Evolutionary conservation across 2,329 filamentous ascomycete genomes (phyloP), one percentile per base, ranked within the genome.

Genomic region (Fusarium paranaense): DNA sequence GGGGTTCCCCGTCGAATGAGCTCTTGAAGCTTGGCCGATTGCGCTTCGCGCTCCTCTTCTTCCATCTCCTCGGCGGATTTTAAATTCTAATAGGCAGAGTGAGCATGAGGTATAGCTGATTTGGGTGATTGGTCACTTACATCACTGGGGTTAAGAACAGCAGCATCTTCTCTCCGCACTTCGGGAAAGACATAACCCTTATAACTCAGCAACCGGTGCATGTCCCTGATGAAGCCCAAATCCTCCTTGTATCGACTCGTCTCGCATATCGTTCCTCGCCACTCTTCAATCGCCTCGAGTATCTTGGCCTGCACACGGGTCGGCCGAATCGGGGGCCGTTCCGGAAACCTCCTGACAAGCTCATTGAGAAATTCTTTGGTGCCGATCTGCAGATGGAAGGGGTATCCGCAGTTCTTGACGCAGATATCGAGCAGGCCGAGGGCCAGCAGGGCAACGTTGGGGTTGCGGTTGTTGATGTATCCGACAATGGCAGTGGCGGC

Each of bases 311-410:
- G 97, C 38, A 98, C 95, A 72, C 95, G 90, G 50, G 94, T 95
- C 50, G 95, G 88, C 70, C 97, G 93, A 70, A 97, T 89, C 2
- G 96, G 95, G 54, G 97, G 97, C 27, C 96, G 90, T 85, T 99
- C 97, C 57, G 97, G 97, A 80, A 99, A 99, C 75, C 97, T 91
- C 76, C 97, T 92, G 71, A 99, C 97, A 69, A 99, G 91, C 86
- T 99, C 97, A 85, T 99, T 99, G 78, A 99, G 91, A 79, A 99
- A 99, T 80, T 99, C 97, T 83, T 99, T 99, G 76, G 97, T 98
- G 83, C 94, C 95, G 81, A 99, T 98, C 84, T 99, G 97, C 67
- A 99, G 91, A 81, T 99, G 97, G 84, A 99, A 99, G 1, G 97
- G 95, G 82, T 99, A 99, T 78, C 97, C 97, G 88, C 97, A 99